Evolutionary conservation across 495 filamentous ascomycete species (phyloP).

Genomic region (Daldinia loculata): DNA sequence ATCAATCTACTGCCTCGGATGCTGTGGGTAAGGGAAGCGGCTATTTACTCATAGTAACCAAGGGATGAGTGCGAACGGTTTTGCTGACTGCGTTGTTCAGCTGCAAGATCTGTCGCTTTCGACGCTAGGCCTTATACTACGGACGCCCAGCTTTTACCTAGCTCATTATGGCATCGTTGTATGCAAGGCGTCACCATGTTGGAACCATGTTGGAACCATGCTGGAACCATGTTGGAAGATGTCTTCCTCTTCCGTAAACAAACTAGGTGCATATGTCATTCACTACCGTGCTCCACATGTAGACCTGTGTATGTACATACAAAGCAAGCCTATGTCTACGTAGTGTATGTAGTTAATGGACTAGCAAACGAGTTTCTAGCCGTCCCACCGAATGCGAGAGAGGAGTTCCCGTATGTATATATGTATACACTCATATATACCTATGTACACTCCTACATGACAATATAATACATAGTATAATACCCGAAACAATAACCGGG

Average conservation of each 20-base stretch:
- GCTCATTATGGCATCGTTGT: constrained; percentile 9
- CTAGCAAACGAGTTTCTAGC: constrained; percentile 20
- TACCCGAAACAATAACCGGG: constrained; percentile 24
- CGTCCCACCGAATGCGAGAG: constrained; percentile 17
- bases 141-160: constrained; percentile 1
- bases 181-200: constrained; percentile 27
- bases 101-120: constrained; percentile 39
- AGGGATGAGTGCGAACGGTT: constrained; percentile 22
- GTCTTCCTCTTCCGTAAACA: constrained; percentile 29
- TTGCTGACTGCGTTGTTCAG: constrained; percentile 35
- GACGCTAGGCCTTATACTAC: constrained; percentile 32
- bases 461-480: neutral
- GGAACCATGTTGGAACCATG: constrained; percentile 10
- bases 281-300: constrained; percentile 28
- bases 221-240: constrained; percentile 11
- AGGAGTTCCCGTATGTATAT: constrained; percentile 8
- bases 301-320: neutral
- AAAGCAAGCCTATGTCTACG: neutral
- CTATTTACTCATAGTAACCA: constrained; percentile 31
- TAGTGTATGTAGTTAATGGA: neutral
- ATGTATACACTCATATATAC: neutral
- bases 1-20: constrained; percentile 14
- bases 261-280: constrained; percentile 18
- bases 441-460: neutral
- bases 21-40: constrained; percentile 42